Conservation (phyloP, 2,329 filamentous ascomycete species). For the Claviceps citrina region DNA sequence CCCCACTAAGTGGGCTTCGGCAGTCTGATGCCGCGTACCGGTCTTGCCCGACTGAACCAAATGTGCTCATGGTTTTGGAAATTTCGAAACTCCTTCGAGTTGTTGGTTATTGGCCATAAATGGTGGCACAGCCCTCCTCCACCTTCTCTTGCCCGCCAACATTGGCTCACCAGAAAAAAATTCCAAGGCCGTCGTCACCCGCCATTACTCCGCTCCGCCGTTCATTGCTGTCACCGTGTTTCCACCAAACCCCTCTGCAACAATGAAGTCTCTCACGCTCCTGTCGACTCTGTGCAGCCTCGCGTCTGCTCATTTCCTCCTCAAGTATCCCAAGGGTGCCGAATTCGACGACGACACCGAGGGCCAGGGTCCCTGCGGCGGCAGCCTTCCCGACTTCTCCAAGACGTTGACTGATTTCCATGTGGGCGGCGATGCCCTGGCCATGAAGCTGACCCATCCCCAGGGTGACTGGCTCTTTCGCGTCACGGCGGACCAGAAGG, state of each 20-base stretch:
- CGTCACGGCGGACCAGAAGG: slow-evolving; percentile 35
- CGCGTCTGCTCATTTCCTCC: slow-evolving; percentile 37
- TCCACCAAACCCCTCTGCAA: neutral
- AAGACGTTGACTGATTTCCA: slow-evolving; percentile 38
- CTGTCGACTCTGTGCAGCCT: slow-evolving; percentile 24
- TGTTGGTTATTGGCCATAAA: no score
- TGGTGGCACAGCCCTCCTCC: neutral
- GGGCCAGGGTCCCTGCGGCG: slow-evolving; percentile 36
- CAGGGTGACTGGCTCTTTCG: slow-evolving; percentile 42
- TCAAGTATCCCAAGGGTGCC: slow-evolving; percentile 32
- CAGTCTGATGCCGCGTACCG: no score
- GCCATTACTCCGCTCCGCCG: no score
- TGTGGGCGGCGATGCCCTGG: slow-evolving; percentile 39
- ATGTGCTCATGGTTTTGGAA: no score
- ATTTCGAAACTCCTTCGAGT: no score
- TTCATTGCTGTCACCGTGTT: neutral
- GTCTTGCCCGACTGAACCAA: no score
- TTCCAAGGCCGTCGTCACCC: no score
- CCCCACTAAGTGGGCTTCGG: no score
- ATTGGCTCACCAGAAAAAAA: no score
- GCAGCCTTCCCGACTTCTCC: slow-evolving; percentile 31
- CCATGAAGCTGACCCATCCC: slow-evolving; percentile 32
- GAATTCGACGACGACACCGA: slow-evolving; percentile 32
- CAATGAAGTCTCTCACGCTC: slow-evolving; percentile 16
- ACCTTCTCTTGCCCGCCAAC: neutral